Conservation (phyloP, 2,329 filamentous ascomycete species). For the Magnaporthiopsis poae region DNA sequence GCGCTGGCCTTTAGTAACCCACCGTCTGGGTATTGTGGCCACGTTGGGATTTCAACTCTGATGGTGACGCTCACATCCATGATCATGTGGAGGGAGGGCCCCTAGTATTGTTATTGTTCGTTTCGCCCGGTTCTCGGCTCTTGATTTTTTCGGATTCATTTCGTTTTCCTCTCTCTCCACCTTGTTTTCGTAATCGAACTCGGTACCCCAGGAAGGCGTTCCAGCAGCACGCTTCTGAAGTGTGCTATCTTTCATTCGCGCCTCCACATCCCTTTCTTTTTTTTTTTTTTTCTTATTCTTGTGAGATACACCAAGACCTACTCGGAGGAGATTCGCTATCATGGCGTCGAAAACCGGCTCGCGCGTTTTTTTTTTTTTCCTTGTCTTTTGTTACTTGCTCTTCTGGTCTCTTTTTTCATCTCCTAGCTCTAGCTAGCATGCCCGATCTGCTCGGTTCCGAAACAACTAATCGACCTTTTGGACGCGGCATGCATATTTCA, state of each 20-base stretch:
- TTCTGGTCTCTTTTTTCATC: neutral
- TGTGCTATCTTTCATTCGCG: conserved; percentile 1
- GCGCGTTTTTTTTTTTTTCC: neutral
- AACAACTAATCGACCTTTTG: neutral
- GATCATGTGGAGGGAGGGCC: neutral
- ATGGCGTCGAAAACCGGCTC: neutral
- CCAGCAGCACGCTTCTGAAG: conserved; percentile 6
- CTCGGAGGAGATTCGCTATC: neutral
- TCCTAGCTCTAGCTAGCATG: neutral
- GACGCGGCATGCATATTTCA: neutral
- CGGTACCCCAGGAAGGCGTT: conserved; percentile 1
- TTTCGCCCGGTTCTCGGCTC: neutral
- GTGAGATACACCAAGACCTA: neutral
- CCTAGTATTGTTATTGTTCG: conserved; percentile 2
- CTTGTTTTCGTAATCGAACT: neutral
- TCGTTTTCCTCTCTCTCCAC: neutral
- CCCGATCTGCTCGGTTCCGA: neutral
- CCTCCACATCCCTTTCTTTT: neutral
- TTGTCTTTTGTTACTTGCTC: neutral
- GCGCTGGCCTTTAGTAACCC: neutral
- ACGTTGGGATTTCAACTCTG: neutral
- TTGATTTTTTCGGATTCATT: neutral
- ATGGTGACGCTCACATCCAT: neutral
- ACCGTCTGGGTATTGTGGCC: neutral
- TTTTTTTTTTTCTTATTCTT: neutral